Evolutionary conservation across 2,329 filamentous ascomycete genomes (phyloP).

Genomic region (Ophiognomonia clavigignenti-juglandacearum): DNA sequence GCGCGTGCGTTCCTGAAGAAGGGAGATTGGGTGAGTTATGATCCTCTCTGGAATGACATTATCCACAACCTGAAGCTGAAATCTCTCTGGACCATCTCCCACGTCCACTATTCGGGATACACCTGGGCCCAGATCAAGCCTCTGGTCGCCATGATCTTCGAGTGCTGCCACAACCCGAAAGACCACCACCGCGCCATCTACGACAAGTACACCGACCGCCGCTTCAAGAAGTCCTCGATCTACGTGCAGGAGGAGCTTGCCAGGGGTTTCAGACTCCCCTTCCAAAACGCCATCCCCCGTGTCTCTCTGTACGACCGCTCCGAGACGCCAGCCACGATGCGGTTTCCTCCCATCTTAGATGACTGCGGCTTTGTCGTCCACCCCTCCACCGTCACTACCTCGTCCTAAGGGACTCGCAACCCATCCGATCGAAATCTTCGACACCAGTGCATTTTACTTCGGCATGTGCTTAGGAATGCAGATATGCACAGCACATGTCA

Average conservation of each 20-base stretch:
- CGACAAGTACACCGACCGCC: constrained; percentile 85
- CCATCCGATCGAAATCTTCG: constrained; percentile 6
- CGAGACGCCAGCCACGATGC: constrained; percentile 11
- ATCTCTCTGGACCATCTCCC: constrained; percentile 61
- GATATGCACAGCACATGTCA: constrained; percentile 11
- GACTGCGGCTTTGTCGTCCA: background rate
- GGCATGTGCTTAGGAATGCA: constrained; percentile 17
- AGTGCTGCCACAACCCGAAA: constrained; percentile 78
- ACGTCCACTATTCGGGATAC: constrained; percentile 92
- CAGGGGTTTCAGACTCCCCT: constrained; percentile 50
- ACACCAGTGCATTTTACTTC: constrained; percentile 15
- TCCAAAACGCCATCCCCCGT: constrained; percentile 34
- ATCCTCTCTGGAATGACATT: background rate
- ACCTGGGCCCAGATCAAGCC: constrained; percentile 79
- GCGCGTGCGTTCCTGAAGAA: constrained; percentile 85
- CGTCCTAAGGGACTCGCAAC: constrained; percentile 11
- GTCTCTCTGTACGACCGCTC: constrained; percentile 17
- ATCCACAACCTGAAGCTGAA: constrained; percentile 2
- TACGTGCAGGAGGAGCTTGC: constrained; percentile 73
- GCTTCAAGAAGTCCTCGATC: constrained; percentile 78
- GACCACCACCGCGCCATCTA: constrained; percentile 83
- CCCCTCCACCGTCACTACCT: constrained; percentile 17
- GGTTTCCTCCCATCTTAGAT: constrained; percentile 6
- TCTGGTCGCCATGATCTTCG: constrained; percentile 71
- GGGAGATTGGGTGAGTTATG: constrained; percentile 78